Percentiles rank a stretch among this genome's conserved stretches.
These are phyloP conservation scores for Suillus fuscotomentosus DNA, from an alignment of 768 basidiomycete genomes.

Conservation along the genomic window DNA sequence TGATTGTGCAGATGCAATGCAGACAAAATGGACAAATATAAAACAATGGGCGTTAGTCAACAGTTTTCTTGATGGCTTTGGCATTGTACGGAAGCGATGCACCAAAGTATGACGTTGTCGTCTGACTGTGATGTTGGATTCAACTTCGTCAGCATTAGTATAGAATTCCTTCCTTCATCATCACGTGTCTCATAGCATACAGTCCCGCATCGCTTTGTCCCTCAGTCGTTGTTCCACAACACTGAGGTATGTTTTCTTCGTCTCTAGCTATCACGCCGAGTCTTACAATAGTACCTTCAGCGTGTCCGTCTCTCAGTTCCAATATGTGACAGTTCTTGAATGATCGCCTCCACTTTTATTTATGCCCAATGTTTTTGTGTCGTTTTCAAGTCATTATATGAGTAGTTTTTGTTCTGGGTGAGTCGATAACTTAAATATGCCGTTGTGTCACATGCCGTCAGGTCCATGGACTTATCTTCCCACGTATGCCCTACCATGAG, in stretches of 20 bases:
- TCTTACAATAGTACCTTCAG: no score
- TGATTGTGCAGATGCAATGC: slow-evolving; percentile 17
- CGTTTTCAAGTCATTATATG: not conserved
- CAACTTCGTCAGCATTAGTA: no score
- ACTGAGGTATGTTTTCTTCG: no score
- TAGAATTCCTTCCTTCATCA: no score
- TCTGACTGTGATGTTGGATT: not conserved
- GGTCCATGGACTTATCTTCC: slow-evolving; percentile 8
- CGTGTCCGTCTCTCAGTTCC: no score
- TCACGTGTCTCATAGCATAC: no score
- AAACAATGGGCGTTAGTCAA: not conserved
- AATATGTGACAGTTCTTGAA: not conserved
- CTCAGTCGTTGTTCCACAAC: no score
- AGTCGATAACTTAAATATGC: no score
- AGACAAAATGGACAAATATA: not conserved
- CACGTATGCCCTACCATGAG: not conserved
- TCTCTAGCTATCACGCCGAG: no score
- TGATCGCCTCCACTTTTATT: not conserved
- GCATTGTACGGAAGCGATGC: not conserved
- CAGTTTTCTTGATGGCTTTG: not conserved
- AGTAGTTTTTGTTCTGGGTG: not conserved
- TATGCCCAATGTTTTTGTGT: not conserved
- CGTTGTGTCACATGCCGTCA: not conserved
- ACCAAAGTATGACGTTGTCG: not conserved
- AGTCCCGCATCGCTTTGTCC: no score